phyloP scores from a whole-genome alignment of 208 protist genomes.

The Leishmania arabica region DNA sequence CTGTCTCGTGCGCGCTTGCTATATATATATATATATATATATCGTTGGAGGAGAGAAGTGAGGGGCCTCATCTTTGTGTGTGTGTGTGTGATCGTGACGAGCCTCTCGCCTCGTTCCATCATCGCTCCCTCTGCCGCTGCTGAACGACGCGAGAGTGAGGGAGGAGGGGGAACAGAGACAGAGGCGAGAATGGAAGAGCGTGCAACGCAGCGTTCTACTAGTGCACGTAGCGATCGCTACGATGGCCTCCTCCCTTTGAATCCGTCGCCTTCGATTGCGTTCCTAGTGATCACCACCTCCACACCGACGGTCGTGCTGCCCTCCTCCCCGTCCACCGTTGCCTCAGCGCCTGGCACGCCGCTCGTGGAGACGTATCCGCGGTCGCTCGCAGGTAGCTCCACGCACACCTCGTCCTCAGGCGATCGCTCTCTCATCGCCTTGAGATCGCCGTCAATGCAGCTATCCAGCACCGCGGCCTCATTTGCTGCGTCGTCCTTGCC shows the following conservation, averaged over 20 bases:
- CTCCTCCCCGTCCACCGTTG: background rate
- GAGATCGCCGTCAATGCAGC: constrained; percentile 7
- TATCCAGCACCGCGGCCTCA: background rate
- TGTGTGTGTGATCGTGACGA: no score
- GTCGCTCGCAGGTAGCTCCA: background rate
- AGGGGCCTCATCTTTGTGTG: no score
- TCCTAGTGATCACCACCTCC: background rate
- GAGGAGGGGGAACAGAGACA: background rate
- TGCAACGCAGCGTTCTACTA: background rate
- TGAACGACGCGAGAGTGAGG: background rate
- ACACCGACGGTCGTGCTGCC: background rate
- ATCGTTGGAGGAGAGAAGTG: no score
- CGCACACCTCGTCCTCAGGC: constrained; percentile 2
- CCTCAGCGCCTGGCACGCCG: background rate
- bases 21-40: background rate
- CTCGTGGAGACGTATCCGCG: background rate
- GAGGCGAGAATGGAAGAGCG: background rate
- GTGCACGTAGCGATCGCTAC: background rate
- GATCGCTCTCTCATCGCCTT: constrained; percentile 1
- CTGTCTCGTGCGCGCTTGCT: background rate
- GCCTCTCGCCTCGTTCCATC: background rate
- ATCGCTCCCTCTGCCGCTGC: background rate
- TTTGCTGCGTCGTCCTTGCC: constrained; percentile 4
- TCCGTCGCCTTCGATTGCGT: background rate
- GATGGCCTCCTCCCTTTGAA: background rate